phyloP scores from a whole-genome alignment of 371 early-diverging fungal genomes.

The Chytridiales sp. region DNA sequence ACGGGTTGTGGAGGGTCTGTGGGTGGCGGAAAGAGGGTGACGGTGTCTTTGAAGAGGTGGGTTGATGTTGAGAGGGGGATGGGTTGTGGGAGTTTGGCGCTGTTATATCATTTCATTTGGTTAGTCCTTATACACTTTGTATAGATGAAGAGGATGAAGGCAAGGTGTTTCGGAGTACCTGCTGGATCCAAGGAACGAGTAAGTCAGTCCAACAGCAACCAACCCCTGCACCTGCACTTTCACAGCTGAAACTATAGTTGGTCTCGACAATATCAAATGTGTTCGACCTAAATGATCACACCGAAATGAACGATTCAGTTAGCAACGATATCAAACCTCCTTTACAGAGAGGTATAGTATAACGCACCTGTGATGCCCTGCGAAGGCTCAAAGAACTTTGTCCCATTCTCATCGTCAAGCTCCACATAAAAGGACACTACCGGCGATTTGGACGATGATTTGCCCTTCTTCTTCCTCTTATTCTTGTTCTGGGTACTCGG shows the following conservation, averaged over 20 bases:
- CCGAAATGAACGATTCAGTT: neutral
- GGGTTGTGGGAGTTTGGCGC: constrained; percentile 7
- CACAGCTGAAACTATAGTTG: constrained; percentile 3
- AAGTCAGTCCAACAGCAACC: constrained; percentile 20
- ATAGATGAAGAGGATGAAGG: neutral
- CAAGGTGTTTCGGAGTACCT: neutral
- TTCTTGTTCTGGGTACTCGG: too few species aligned
- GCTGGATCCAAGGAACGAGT: constrained; percentile 5
- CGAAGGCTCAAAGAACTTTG: constrained; percentile 24
- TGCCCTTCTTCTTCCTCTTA: too few species aligned
- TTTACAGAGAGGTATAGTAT: too few species aligned
- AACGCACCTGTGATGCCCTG: constrained; percentile 19
- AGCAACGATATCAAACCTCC: too few species aligned
- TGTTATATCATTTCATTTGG: neutral
- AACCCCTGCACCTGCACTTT: constrained; percentile 27
- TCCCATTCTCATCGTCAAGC: constrained; percentile 18
- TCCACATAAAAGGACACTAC: constrained; percentile 18
- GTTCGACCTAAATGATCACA: constrained; percentile 11
- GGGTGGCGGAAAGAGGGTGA: constrained; percentile 21
- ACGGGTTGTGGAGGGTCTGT: neutral
- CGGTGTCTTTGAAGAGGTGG: constrained; percentile 21
- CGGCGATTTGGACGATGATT: too few species aligned
- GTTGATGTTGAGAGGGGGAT: constrained; percentile 4
- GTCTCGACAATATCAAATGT: constrained; percentile 3
- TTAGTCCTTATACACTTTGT: neutral